phyloP scores from a whole-genome alignment of 2,329 filamentous ascomycete species.

The Trichoderma simmonsii region DNA sequence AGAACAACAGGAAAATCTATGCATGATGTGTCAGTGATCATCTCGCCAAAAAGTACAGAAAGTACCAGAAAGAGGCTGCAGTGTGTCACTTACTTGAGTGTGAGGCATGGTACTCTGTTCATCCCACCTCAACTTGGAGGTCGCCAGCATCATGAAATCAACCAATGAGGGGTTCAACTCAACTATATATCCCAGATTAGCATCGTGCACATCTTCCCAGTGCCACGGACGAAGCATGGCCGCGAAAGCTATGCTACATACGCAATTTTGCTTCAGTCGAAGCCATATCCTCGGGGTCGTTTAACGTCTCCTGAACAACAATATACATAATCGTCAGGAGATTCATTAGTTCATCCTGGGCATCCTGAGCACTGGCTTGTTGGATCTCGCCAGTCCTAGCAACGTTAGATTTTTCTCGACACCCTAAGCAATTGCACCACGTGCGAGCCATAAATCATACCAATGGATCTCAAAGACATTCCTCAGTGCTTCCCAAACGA shows the following conservation, averaged over 20 bases:
- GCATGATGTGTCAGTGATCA: constrained; percentile 20
- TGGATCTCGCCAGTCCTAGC: constrained; percentile 47
- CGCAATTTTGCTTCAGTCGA: constrained; percentile 48
- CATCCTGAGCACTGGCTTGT: constrained; percentile 46
- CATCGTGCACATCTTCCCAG: neutral
- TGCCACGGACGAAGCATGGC: neutral
- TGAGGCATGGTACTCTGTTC: constrained; percentile 60
- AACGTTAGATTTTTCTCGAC: constrained; percentile 27
- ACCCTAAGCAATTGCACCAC: neutral
- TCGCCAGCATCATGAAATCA: constrained; percentile 67
- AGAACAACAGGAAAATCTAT: constrained; percentile 75
- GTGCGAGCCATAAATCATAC: constrained; percentile 34
- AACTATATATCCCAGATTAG: constrained; percentile 38
- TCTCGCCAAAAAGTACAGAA: neutral
- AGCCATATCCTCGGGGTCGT: constrained; percentile 48
- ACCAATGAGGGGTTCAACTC: constrained; percentile 65
- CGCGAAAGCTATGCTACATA: constrained; percentile 34
- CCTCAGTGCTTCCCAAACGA: constrained; percentile 51
- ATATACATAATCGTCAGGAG: constrained; percentile 63
- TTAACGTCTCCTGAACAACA: constrained; percentile 54
- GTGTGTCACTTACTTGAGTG: constrained; percentile 52
- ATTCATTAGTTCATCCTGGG: constrained; percentile 59
- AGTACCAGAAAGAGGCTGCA: constrained; percentile 2
- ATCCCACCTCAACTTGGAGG: constrained; percentile 70
- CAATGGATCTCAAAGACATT: constrained; percentile 52